Conservation (phyloP, 345 rosid species). For the Melaleuca alternifolia region DNA sequence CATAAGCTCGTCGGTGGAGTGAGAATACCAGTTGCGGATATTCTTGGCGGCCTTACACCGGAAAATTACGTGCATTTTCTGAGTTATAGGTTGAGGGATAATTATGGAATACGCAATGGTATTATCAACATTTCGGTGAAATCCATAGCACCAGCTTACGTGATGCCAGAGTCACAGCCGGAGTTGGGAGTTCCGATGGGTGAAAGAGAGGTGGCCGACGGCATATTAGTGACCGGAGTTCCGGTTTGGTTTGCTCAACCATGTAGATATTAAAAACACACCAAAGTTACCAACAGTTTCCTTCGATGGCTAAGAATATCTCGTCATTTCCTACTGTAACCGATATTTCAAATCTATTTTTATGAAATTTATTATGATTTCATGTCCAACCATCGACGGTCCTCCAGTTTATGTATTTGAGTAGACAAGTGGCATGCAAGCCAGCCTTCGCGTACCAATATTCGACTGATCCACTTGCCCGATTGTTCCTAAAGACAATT, state of each 20-base stretch:
- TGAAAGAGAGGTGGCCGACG: not conserved
- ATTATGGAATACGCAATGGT: slow-evolving; percentile 31
- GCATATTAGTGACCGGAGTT: slow-evolving; percentile 29
- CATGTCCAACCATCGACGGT: not conserved
- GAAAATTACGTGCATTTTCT: slow-evolving; percentile 44
- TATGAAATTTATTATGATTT: not conserved
- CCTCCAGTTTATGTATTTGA: not conserved
- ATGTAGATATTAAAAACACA: not conserved
- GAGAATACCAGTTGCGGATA: slow-evolving; percentile 45
- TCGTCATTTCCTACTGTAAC: not conserved
- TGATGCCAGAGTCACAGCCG: slow-evolving; percentile 8
- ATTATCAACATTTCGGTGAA: slow-evolving; percentile 53
- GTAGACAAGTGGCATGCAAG: no score
- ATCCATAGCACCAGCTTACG: slow-evolving; percentile 15
- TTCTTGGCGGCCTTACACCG: slow-evolving; percentile 38
- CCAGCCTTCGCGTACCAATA: no score
- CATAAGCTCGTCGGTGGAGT: slow-evolving; percentile 28
- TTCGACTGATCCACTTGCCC: no score
- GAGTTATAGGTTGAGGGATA: slow-evolving; percentile 61
- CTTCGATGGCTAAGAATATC: not conserved
- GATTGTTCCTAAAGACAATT: no score
- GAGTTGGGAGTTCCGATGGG: slow-evolving; percentile 2
- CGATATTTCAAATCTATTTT: not conserved
- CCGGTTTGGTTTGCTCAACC: slow-evolving; percentile 26
- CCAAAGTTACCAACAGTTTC: not conserved